phyloP scores from a whole-genome alignment of 495 filamentous ascomycete genomes.

The Cercophora scortea region DNA sequence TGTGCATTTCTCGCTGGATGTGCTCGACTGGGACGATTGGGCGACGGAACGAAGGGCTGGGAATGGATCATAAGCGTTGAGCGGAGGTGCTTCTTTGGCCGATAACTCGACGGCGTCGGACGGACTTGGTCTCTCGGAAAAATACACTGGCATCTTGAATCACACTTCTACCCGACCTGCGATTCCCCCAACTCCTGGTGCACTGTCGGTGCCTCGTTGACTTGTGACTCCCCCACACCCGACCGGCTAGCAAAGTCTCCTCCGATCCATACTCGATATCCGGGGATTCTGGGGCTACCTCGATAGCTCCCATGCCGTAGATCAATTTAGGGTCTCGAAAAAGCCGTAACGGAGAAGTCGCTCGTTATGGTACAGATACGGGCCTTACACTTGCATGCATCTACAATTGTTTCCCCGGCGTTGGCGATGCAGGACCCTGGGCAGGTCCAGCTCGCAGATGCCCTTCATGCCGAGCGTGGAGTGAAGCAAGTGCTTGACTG shows the following conservation, averaged over 20 bases:
- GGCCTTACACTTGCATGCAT: slow-evolving; percentile 60
- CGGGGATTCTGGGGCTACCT: slow-evolving; percentile 47
- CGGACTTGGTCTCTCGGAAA: slow-evolving; percentile 26
- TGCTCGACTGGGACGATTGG: slow-evolving; percentile 15
- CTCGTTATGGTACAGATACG: slow-evolving; percentile 92
- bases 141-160: slow-evolving; percentile 26
- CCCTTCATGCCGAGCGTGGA: too few relatives aligned
- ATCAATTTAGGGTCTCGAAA: slow-evolving; percentile 63
- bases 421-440: neutral
- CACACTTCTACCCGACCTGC: neutral
- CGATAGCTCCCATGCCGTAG: slow-evolving; percentile 48
- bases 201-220: neutral
- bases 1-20: slow-evolving; percentile 19
- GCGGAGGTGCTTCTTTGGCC: slow-evolving; percentile 10
- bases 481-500: too few relatives aligned
- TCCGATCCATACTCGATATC: slow-evolving; percentile 39
- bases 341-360: slow-evolving; percentile 71
- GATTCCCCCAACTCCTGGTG: neutral
- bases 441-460: too few relatives aligned
- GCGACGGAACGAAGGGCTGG: slow-evolving; percentile 16
- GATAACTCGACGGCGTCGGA: slow-evolving; percentile 24
- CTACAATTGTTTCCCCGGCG: neutral
- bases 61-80: slow-evolving; percentile 8
- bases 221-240: slow-evolving; percentile 4
- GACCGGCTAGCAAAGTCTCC: slow-evolving; percentile 42